Evolutionary conservation across 2,329 filamentous ascomycete species (phyloP), one percentile per base, ranked within the genome.

Genomic region (Fusarium virguliforme): DNA sequence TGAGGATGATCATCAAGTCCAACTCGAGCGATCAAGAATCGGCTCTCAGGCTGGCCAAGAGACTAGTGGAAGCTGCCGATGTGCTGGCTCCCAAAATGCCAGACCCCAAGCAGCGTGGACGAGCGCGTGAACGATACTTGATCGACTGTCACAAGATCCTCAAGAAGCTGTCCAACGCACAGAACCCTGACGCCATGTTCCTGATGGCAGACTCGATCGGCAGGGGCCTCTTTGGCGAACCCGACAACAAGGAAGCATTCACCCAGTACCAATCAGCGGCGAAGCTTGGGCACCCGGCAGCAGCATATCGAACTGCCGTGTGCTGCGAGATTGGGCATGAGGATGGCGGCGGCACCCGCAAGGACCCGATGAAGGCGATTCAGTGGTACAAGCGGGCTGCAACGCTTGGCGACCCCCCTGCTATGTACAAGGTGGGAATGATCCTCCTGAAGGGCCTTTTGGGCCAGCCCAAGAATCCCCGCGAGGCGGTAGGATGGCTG

Each of bases 381-480:
- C 95, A 98, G 80, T 99, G 96, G 96, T 99, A 99, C 81, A 94
- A 95, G 79, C 92, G 95, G 46, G 94, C 96, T 7, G 95, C 96
- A 10, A 92, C 92, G 12, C 86, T 98, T 3, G 95, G 96, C 4
- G 95, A 99, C 77, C 92, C 92, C 2, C 93, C 95, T 1, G 96
- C 95, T 32, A 97, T 98, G 94, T 99, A 98, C 85, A 99, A 99
- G 82, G 90, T 98, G 82, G 96, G 96, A 64, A 97, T 98, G 91
- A 97, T 99, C 72, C 85, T 94, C 68, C 88, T 98, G 60, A 98
- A 98, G 81, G 96, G 95, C 10, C 86, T 98, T 30, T 87, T 99
- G n/a, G 95, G 95, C 4, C 95, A 98, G 79, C 88, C 87, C 26
- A 90, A 86, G 77, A 97, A 97, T 77, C 89, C 94, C 3, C 88